These are phyloP conservation scores for Chionographis japonica DNA, from an alignment of 106 monocot genomes.

Conservation along the genomic window DNA sequence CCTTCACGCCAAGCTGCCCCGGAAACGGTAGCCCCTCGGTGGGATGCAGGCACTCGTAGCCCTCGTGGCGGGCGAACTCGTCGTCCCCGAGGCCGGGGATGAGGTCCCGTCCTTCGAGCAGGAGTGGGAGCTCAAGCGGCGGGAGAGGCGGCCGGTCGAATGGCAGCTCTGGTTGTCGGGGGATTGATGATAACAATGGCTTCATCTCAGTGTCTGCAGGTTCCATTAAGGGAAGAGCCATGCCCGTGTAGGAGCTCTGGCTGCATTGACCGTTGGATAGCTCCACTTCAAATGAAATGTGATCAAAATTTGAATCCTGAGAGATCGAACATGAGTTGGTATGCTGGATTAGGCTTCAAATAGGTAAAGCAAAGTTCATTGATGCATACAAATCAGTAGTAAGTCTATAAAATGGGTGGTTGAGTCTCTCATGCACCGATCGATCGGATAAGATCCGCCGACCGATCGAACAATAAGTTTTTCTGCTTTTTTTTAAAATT, in stretches of 20 bases:
- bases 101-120: constrained; percentile 18
- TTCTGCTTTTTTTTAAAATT: no score
- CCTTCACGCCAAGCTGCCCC: neutral
- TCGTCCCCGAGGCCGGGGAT: constrained; percentile 15
- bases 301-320: constrained; percentile 3
- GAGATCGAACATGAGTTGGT: no score
- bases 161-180: neutral
- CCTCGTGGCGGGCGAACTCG: no score
- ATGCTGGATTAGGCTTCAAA: no score
- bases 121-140: constrained; percentile 25
- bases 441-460: no score
- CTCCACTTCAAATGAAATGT: constrained; percentile 15
- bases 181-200: no score
- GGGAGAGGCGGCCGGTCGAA: neutral
- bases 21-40: constrained; percentile 12
- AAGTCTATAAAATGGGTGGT: no score
- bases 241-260: neutral
- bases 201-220: neutral
- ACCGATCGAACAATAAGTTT: no score
- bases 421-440: no score
- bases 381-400: no score
- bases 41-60: no score
- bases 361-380: no score
- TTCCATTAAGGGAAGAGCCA: neutral
- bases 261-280: constrained; percentile 4